Evolutionary conservation across 805 yeast species (phyloP), one percentile per base, ranked within the genome.

Genomic region (Candida jianshihensis): DNA sequence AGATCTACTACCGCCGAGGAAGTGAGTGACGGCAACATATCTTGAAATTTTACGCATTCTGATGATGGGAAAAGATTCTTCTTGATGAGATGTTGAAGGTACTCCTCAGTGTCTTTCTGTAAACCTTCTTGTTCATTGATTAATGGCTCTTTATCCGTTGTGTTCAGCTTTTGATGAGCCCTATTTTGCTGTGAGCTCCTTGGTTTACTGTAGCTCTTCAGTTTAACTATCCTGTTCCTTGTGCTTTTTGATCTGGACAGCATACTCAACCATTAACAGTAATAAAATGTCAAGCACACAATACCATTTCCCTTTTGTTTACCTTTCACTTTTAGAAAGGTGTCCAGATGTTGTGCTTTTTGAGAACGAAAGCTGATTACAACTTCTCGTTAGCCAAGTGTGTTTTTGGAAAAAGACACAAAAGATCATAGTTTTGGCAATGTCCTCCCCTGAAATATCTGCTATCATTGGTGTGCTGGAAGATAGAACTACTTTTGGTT

Each of bases 1-100:
- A 57, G 36, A 43, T 73, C 75, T 4, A 74, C 60, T 2, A 43
- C 49, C 1, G 57, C 42, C 0, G 68, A 61, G 1, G 66, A 56
- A 1, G 71, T 63, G 29, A 70, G 46, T 1, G 60, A 53, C 0
- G 73, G 72, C 3, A 70, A 49, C 9, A 37, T 35, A 16, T 53
- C 57, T 21, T 34, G 40, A 17, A 41, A 36, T 38, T 47, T 47
- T 7, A 42, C 33, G 32, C 37, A 41, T 13, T 38, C 20, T 16
- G 40, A 31, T 10, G 42, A 51, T 7, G 60, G 58, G 18, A 46
- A 47, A 34, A 56, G 48, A 6, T 48, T 42, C 36, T 45, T 46
- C n/a, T 49, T 32, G 8, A 57, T 53, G 14, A 60, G 37, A 5
- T 39, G 48, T 16, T 56, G 42, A 2, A 56, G 36, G 25, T 58